Evolutionary conservation across 345 rosid genomes (phyloP), one percentile per base, ranked within the genome.

Genomic region (Salix exigua): DNA sequence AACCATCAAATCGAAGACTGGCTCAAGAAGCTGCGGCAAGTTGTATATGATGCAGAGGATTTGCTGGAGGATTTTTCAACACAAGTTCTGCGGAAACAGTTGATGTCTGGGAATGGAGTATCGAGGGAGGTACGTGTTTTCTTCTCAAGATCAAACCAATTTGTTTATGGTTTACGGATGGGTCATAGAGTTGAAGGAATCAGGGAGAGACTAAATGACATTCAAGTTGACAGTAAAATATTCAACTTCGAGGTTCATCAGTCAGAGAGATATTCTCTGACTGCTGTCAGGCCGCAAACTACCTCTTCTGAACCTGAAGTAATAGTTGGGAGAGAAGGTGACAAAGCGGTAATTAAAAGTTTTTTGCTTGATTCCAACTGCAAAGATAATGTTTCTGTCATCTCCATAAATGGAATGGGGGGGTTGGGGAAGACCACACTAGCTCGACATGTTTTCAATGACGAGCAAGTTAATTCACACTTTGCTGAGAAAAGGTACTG

Each of bases 31-130:
- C 10, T 37, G 40, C 40, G 10, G 10, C 2, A 37, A 37, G 40
- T 10, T 7, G 40, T 7, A 1, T 7, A 37, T 33, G 84, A 84
- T 31, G 83, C 78, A 1, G 83, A 86, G 8, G 87, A 84, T 68
- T 48, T 84, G 80, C 72, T 80, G 3, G 84, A 84, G 42, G 85
- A 84, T 25, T 63, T 84, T 42, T 70, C 79, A 0, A 76, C 78
- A 2, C 75, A 26, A 26, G 73, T 35, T 25, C 8, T 40, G 23
- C 55, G 31, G 51, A 73, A 9, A 10, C 71, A 63, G 11, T 1
- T 40, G 38, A 66, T 71, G 68, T 21, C 13, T 6, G 28, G 40
- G 0, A 16, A 30, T 16, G 21, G 17, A 38, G 2, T 69, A 25
- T 3, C 13, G 1, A 69, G 25, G 58, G 37, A 69, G 58, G 58